Base-by-base conservation (phyloP, 2,329 filamentous ascomycete species). In the Decorospora gaudefroyi region DNA sequence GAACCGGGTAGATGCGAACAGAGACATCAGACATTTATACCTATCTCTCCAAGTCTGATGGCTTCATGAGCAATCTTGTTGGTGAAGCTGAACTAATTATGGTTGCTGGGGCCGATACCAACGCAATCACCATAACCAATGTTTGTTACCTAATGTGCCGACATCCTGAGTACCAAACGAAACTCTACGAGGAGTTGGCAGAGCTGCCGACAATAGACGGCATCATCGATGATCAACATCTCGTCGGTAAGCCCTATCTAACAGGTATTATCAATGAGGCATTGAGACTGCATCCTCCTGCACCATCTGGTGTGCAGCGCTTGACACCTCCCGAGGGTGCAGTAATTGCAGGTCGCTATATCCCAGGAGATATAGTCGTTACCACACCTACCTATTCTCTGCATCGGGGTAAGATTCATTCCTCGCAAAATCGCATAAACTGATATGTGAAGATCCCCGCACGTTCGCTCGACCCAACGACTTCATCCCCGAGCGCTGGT, bases 41-140 rank as follows among this genome's bases (percentile, higher is more conserved):
- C 3, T 43, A 55, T 27, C 8, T 55, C 6, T 42, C 28, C 27
- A 40, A 51, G 17, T 51, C 47, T 4, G 38, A 42, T 2, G 26
- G 19, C 2, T 53, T 46, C n/a, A 32, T 36, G 1, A 10, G 15
- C n/a, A 16, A 51, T 11, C 19, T 40, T 12, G 19, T 38, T 10
- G 45, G 52, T 5, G 52, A 58, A n/a, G 47, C 42, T 16, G 42
- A 51, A 6, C 30, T 56, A 13, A 50, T 40, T 11, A 43, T 54
- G 16, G 41, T 56, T 46, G 78, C 78, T 1, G 77, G 77, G 4
- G 71, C 67, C 3, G 75, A 74, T 16, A 80, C 77, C 0, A 79
- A 77, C 10, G 74, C 70, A 33, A 74, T 77, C 39, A 72, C 78
- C 3, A 71, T 82, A 50, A 71, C 72, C 10, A 78, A 80, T 48